Base-by-base conservation (phyloP, 148 eudicot genomes). In the Rhododendron simsii region DNA sequence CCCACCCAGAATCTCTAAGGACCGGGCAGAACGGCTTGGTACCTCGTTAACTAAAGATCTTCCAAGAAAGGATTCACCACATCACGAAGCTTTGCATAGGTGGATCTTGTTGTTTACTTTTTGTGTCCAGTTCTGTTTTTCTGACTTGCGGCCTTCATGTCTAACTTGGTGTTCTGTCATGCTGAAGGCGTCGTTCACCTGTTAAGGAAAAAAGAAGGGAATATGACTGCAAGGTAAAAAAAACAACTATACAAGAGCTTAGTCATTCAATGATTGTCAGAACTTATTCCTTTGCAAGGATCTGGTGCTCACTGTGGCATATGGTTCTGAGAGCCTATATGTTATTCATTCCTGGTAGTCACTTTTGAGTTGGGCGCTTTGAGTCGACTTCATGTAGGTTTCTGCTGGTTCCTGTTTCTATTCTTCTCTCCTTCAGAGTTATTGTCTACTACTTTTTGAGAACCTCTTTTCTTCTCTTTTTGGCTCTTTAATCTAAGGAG, bases 121-220 rank as follows among this genome's bases (percentile, higher is more conserved):
- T 87, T 95, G 91, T 88, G 86, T 92, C 93, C 83, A 85, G 92
- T 90, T 92, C 85, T 93, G 89, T 90, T 81, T 92, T 74, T 95
- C 86, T 90, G 85, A 91, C 86, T 88, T 94, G 93, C 89, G 84
- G 90, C 92, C 85, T 88, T 84, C 90, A 33, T 89, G 85, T 92
- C 99, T 96, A 95, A 96, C 97, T 83, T 90, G 90, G 89, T 96
- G 93, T 90, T 95, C 95, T 94, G 84, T 92, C 92, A 94, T 96
- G 87, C 95, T 96, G 98, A 96, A 96, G 99, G 99, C 95, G 90
- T 83, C 99, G 87, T 87, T 97, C 99, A 89, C 99, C 98, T 84
- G 95, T 93, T 89, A 95, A 91, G 92, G 98, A 93, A 88, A 93
- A 93, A 94, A 93, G 96, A 91, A 97, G 98, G 89, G 99, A 97